These are phyloP conservation scores for Exophiala calicioides DNA, from an alignment of 2,329 filamentous ascomycete genomes.

Conservation along the genomic window DNA sequence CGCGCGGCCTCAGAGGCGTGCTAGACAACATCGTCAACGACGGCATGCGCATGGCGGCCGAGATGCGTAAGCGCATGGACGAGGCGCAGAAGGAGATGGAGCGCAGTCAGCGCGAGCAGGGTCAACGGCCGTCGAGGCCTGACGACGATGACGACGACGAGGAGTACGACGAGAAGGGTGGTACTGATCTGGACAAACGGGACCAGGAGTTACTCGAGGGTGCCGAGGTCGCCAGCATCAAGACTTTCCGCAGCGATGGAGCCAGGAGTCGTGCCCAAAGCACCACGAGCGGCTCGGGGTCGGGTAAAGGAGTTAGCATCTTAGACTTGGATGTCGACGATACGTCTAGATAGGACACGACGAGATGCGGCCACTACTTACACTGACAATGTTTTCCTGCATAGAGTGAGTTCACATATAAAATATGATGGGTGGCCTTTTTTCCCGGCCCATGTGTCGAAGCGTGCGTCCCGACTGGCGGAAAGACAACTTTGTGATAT, in stretches of 20 bases:
- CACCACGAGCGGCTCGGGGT: slow-evolving; percentile 1
- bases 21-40: slow-evolving; percentile 97
- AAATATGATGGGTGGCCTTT: too few species aligned
- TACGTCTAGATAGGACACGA: slow-evolving; percentile 10
- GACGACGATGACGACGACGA: slow-evolving; percentile 56
- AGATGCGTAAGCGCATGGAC: slow-evolving; percentile 90
- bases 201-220: slow-evolving; percentile 73
- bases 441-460: too few species aligned
- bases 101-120: slow-evolving; percentile 69
- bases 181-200: slow-evolving; percentile 36
- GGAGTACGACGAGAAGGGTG: slow-evolving; percentile 47
- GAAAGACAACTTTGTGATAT: too few species aligned
- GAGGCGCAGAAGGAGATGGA: slow-evolving; percentile 92
- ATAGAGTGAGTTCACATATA: too few species aligned
- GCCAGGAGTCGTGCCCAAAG: slow-evolving; percentile 22
- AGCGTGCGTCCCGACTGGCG: too few species aligned
- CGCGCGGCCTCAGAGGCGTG: slow-evolving; percentile 84
- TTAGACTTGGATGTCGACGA: slow-evolving; percentile 24
- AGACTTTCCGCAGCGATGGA: slow-evolving; percentile 31
- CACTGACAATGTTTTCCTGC: too few species aligned
- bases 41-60: slow-evolving; percentile 91
- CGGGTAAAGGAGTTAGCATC: slow-evolving; percentile 8
- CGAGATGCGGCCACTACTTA: too few species aligned
- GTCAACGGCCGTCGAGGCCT: slow-evolving; percentile 57
- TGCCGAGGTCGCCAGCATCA: slow-evolving; percentile 64